Conservation (phyloP, 768 basidiomycete species). For the Boletus reticulatus region DNA sequence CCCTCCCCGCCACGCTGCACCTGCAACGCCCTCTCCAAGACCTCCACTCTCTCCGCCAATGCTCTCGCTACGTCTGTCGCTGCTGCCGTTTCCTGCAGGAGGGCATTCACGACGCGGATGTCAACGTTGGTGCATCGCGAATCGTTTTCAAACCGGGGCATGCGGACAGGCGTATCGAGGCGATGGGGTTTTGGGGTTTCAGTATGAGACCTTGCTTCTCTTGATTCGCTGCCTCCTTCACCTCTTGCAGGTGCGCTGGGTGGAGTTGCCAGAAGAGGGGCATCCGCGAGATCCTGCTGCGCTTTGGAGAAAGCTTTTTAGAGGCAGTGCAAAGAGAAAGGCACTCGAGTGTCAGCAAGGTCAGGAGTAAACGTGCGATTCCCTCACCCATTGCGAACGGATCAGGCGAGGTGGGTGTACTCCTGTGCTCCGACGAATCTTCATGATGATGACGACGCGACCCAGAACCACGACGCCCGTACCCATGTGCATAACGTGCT, state of each 20-base stretch:
- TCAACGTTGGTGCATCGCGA: neutral
- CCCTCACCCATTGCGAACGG: conserved; percentile 23
- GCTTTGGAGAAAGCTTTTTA: conserved; percentile 23
- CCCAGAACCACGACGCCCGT: conserved; percentile 10
- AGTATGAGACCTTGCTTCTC: neutral
- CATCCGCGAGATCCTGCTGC: neutral
- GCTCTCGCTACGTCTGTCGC: conserved; percentile 13
- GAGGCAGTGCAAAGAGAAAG: neutral
- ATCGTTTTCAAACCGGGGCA: conserved; percentile 1
- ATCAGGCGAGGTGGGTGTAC: conserved; percentile 5
- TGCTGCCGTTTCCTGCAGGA: conserved; percentile 17
- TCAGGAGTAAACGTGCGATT: too few relatives aligned
- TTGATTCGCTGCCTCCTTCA: neutral
- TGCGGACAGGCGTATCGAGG: conserved; percentile 12
- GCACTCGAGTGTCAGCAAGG: neutral
- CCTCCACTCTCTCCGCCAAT: conserved; percentile 25
- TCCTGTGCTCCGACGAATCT: conserved; percentile 2
- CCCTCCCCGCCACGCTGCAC: neutral
- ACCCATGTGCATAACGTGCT: conserved; percentile 4
- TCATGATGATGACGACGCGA: conserved; percentile 6
- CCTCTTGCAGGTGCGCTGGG: neutral
- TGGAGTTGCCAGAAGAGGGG: neutral
- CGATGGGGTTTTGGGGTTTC: neutral
- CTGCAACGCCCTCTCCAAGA: conserved; percentile 19
- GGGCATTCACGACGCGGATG: conserved; percentile 8